These are phyloP conservation scores for Chalaropsis thielavioides DNA, from an alignment of 2,329 filamentous ascomycete genomes.

Conservation along the genomic window DNA sequence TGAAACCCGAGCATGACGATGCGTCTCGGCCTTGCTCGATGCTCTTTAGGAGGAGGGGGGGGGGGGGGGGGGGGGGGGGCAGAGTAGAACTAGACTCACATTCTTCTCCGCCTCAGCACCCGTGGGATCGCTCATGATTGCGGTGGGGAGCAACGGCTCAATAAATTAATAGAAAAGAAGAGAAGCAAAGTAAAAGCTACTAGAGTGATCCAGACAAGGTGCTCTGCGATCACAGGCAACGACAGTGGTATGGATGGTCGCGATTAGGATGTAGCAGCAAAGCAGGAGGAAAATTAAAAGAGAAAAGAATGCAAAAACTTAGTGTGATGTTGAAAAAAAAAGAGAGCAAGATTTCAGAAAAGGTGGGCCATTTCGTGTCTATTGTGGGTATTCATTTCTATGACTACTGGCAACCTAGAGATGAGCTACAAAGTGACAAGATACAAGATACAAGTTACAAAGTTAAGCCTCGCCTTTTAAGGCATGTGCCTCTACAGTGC, in stretches of 20 bases:
- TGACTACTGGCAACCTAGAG: not conserved
- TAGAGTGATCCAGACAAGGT: constrained; percentile 2
- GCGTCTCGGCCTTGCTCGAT: not conserved
- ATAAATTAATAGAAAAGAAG: constrained; percentile 16
- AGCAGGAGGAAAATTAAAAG: not conserved
- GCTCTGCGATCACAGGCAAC: constrained; percentile 20
- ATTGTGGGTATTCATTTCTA: not conserved
- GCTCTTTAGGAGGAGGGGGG: not conserved
- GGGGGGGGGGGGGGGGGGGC: too few relatives aligned
- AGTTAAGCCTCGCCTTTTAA: not conserved
- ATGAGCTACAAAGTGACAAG: not conserved
- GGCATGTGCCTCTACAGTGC: too few relatives aligned
- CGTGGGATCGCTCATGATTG: constrained; percentile 74
- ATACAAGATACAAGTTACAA: not conserved
- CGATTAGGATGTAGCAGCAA: constrained; percentile 4
- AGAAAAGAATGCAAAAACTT: constrained; percentile 7
- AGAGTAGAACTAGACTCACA: constrained; percentile 32
- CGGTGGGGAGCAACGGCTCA: constrained; percentile 18
- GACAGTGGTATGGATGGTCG: constrained; percentile 17
- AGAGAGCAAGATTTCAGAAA: not conserved
- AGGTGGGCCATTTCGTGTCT: constrained; percentile 1
- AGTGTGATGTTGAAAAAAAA: not conserved
- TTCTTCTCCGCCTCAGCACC: constrained; percentile 97
- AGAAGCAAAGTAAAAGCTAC: not conserved
- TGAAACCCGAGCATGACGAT: not conserved